These are phyloP conservation scores for Stephania cephalantha DNA, from an alignment of 164 flowering plant genomes.

Conservation along the genomic window DNA sequence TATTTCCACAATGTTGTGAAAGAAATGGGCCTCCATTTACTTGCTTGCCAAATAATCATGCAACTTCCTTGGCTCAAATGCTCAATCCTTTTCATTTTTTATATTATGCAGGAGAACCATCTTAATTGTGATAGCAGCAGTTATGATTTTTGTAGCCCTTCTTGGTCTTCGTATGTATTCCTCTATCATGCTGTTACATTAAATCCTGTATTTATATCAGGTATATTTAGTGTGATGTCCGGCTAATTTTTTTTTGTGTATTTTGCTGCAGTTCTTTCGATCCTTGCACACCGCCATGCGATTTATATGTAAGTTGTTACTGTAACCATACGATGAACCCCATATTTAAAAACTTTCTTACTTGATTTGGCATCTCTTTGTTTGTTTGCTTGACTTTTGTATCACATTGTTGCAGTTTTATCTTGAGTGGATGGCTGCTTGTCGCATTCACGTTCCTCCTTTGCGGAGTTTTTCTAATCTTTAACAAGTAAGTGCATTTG, in stretches of 20 bases:
- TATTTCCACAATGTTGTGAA: constrained; percentile 58
- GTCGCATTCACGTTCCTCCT: constrained; percentile 78
- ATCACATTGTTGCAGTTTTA: constrained; percentile 50
- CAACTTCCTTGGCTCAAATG: constrained; percentile 6
- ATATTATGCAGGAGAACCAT: constrained; percentile 53
- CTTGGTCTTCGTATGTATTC: constrained; percentile 69
- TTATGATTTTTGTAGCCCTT: constrained; percentile 78
- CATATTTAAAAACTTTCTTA: background rate
- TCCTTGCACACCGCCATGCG: constrained; percentile 63
- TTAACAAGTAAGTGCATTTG: constrained; percentile 59
- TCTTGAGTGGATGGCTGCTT: constrained; percentile 88
- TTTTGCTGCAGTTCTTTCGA: constrained; percentile 64
- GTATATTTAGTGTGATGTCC: background rate
- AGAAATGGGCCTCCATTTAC: constrained; percentile 17
- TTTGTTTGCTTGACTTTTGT: background rate
- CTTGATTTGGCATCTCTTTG: background rate
- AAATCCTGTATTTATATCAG: background rate
- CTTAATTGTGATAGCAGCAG: constrained; percentile 62
- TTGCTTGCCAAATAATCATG: background rate
- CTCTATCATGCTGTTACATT: background rate
- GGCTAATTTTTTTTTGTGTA: constrained; percentile 1
- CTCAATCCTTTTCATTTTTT: constrained; percentile 9
- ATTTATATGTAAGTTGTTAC: constrained; percentile 56
- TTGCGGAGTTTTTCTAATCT: constrained; percentile 70
- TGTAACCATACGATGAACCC: background rate